phyloP scores from a whole-genome alignment of 345 rosid species.

The Eutrema yunnanense region DNA sequence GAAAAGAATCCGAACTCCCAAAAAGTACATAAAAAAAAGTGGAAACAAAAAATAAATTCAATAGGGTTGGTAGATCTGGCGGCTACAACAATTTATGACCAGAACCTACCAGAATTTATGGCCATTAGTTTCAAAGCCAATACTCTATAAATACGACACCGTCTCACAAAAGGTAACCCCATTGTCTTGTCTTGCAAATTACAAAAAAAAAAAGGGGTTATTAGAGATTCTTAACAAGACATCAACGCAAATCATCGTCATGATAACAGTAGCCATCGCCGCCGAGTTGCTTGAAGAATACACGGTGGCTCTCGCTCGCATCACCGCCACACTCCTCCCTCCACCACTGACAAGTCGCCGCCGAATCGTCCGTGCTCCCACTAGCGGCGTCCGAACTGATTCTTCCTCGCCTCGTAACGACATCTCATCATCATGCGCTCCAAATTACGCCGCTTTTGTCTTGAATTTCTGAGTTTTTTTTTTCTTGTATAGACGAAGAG shows the following conservation, averaged over 20 bases:
- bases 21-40: not conserved
- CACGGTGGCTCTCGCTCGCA: slow-evolving; percentile 31
- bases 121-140: not conserved
- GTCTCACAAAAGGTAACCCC: not conserved
- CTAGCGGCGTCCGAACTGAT: slow-evolving; percentile 5
- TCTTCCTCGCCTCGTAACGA: slow-evolving; percentile 22
- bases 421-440: slow-evolving; percentile 17
- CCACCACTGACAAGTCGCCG: slow-evolving; percentile 20
- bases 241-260: not conserved
- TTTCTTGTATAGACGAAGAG: not conserved
- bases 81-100: slow-evolving; percentile 20
- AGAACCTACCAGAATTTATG: slow-evolving; percentile 23
- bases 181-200: slow-evolving; percentile 16
- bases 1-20: not conserved
- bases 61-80: slow-evolving; percentile 26
- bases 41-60: not conserved
- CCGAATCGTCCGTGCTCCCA: slow-evolving; percentile 12
- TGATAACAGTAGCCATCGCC: slow-evolving; percentile 33
- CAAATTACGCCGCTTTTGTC: slow-evolving; percentile 26
- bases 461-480: slow-evolving; percentile 16
- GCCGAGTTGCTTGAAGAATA: slow-evolving; percentile 36
- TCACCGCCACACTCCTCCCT: slow-evolving; percentile 28
- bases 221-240: not conserved
- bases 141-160: slow-evolving; percentile 14
- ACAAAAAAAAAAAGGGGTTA: not conserved